Base-by-base conservation (phyloP, 768 basidiomycete genomes). In the Boletus patriciae region DNA sequence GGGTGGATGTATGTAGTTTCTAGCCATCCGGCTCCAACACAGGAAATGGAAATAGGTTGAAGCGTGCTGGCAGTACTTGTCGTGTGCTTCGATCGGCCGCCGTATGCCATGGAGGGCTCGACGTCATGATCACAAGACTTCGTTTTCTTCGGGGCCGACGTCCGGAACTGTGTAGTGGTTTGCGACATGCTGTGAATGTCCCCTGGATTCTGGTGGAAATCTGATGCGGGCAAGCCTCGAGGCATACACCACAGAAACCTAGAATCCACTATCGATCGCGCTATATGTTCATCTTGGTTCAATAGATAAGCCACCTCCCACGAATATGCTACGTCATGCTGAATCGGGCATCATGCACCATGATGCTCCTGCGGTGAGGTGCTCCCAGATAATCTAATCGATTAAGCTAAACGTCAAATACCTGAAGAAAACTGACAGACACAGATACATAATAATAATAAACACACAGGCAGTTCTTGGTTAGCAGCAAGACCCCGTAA, bases 391-490 rank as follows among this genome's bases (percentile, higher is more conserved):
- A 4, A n/a, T 55, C 50, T 44, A 52, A 52, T 52, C 31, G 4
- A 43, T 50, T 40, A 43, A 57, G 18, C 16, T 1, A 18, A 27
- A n/a, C 2, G 29, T 44, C 34, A 18, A 36, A 21, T 47, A 59
- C 11, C 21, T 27, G 34, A 13, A 48, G n/a, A 52, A 46, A 37
- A 41, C 13, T 4, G 11, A 50, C 29, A 31, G 25, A n/a, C 15
- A 27, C 45, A 50, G 42, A 60, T 55, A 63, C 49, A 61, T 65
- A 65, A 29, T 15, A 64, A 68, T 66, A 69, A 68, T 66, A 69
- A 68, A 66, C 48, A 62, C 33, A 18, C 4, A 34, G 15, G 29
- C 25, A 42, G 29, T 21, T 31, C 1, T 5, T 2, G 16, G 36
- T 59, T 47, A 70, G 31, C 70, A 72, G 15, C 70, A 70, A 18